phyloP scores from a whole-genome alignment of 768 basidiomycete genomes.

The Leccinellum luteum region DNA sequence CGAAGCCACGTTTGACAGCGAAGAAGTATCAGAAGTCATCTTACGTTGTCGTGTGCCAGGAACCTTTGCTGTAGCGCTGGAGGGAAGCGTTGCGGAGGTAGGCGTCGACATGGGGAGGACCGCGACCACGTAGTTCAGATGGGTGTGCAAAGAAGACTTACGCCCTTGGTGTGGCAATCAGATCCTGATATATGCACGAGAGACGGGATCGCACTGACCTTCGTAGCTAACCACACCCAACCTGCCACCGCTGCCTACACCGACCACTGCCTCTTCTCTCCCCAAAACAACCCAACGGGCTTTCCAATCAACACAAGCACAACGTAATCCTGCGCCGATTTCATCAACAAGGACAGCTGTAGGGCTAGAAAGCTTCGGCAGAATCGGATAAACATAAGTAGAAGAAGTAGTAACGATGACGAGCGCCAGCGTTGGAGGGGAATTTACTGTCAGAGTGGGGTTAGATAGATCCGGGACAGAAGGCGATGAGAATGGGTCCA shows the following conservation, averaged over 20 bases:
- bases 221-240: slow-evolving; percentile 90
- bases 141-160: slow-evolving; percentile 75
- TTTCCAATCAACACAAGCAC: slow-evolving; percentile 76
- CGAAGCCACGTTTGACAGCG: not conserved
- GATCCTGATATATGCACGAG: not conserved
- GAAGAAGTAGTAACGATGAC: slow-evolving; percentile 88
- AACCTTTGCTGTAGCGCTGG: slow-evolving; percentile 57
- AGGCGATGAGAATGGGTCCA: slow-evolving; percentile 19
- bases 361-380: slow-evolving; percentile 67
- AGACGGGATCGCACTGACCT: slow-evolving; percentile 45
- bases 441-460: slow-evolving; percentile 5
- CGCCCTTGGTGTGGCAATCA: slow-evolving; percentile 13
- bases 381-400: slow-evolving; percentile 72
- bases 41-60: slow-evolving; percentile 23
- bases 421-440: slow-evolving; percentile 51
- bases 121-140: slow-evolving; percentile 84
- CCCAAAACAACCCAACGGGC: slow-evolving; percentile 80
- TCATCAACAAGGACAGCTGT: slow-evolving; percentile 77
- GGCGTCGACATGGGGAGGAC: slow-evolving; percentile 83
- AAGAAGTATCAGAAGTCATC: slow-evolving; percentile 14
- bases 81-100: slow-evolving; percentile 45
- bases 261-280: slow-evolving; percentile 87
- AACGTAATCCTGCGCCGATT: slow-evolving; percentile 79
- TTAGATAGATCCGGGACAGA: slow-evolving; percentile 19
- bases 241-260: slow-evolving; percentile 77